Base-by-base conservation (phyloP, 306 rosid genomes). In the cucumber (Cucumis sativus) region DNA sequence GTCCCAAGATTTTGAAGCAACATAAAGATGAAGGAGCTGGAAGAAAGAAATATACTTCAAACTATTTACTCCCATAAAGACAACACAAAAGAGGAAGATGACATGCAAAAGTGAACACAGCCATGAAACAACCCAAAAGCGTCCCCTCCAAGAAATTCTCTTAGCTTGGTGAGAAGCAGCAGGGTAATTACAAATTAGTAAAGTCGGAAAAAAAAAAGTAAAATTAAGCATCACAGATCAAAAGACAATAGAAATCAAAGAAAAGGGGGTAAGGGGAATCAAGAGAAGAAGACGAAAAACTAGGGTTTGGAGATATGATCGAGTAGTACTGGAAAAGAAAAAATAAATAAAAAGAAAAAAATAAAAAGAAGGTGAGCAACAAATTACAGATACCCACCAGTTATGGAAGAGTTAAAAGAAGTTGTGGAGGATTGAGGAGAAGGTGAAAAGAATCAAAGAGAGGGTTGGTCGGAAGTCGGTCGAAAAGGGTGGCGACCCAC, bases 221-320 rank as follows among this genome's bases (percentile, higher is more conserved):
- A 71, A 49, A 71, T 15, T 5, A 23, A 71, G 41, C 43, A 51
- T 33, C 59, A 49, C 7, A 7, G 17, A 72, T 72, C 25, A 51
- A 16, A 49, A 5, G 11, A 51, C 23, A 40, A 67, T 8, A 18
- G 12, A 67, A 67, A 21, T 47, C 0, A 72, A 72, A 51, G 11
- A 20, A 8, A 51, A 51, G 33, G 61, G 45, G 61, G 1, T 15
- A 72, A 72, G 5, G 28, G 47, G 77, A 71, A 41, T 68, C 55
- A 17, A 17, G 7, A 40, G 12, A 4, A 68, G 33, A 68, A 71
- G 23, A 13, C 43, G 12, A 10, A 72, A 49, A 72, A 49, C 77
- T 72, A 72, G 77, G 77, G 77, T 72, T 72, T 52, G 45, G 15
- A 52, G 77, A 47, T 16, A 51, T 2, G 62, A 73, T 73, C 10